Evolutionary conservation across 176 grass and related monocot species (phyloP).

Genomic region (sorghum (Sorghum bicolor)): DNA sequence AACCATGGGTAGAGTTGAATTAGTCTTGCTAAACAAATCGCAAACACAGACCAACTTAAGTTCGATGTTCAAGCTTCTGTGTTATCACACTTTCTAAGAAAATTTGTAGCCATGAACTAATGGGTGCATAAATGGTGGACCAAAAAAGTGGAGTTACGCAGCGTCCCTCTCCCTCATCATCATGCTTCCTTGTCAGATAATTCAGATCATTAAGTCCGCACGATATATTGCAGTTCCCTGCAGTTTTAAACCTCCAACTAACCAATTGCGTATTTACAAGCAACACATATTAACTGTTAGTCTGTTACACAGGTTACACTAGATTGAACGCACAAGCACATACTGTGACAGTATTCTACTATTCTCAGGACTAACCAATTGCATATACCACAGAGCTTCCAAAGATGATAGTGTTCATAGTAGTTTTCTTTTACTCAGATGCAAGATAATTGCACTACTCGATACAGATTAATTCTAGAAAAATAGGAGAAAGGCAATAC

Average conservation of each 20-base stretch:
- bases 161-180: background rate
- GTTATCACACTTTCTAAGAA: background rate
- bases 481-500: background rate
- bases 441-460: background rate
- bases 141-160: background rate
- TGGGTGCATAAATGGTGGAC: background rate
- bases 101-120: slow-evolving; percentile 7
- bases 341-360: background rate
- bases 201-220: slow-evolving; percentile 10
- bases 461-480: background rate
- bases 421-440: background rate
- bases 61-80: background rate
- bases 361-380: background rate
- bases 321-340: background rate
- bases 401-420: background rate
- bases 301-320: background rate
- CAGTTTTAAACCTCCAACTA: background rate
- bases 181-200: slow-evolving; percentile 17
- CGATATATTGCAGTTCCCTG: slow-evolving; percentile 4
- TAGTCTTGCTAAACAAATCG: background rate
- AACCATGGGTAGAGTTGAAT: background rate
- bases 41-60: background rate
- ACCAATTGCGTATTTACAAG: slow-evolving; percentile 8
- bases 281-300: background rate
- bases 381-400: background rate